Evolutionary conservation across 2,329 filamentous ascomycete species (phyloP).

Genomic region (Fusarium sp.): DNA sequence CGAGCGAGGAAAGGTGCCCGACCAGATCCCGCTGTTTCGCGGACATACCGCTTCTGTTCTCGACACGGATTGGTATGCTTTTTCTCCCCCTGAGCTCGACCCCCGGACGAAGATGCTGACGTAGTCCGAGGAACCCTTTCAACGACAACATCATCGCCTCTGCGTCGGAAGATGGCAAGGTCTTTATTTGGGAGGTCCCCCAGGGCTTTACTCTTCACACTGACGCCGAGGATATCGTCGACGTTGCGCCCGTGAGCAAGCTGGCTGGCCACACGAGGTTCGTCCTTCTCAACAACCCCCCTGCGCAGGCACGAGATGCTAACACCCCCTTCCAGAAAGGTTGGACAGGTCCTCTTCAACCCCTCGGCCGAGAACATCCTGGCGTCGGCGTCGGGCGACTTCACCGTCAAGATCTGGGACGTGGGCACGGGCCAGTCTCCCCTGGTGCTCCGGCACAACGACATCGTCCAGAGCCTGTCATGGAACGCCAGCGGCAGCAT

Average conservation of each 20-base stretch:
- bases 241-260: slow-evolving; percentile 84
- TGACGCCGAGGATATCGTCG: slow-evolving; percentile 84
- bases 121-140: slow-evolving; percentile 82
- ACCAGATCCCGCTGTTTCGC: slow-evolving; percentile 93
- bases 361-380: slow-evolving; percentile 95
- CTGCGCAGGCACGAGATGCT: slow-evolving; percentile 17
- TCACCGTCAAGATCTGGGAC: slow-evolving; percentile 96
- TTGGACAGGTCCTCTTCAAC: slow-evolving; percentile 98
- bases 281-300: slow-evolving; percentile 36
- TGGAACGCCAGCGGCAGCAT: slow-evolving; percentile 93
- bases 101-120: slow-evolving; percentile 30
- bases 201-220: slow-evolving; percentile 86
- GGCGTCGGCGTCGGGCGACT: slow-evolving; percentile 94
- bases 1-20: slow-evolving; percentile 90
- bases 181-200: slow-evolving; percentile 96
- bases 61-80: slow-evolving; percentile 91
- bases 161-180: slow-evolving; percentile 95
- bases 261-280: slow-evolving; percentile 89
- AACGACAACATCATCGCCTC: slow-evolving; percentile 94
- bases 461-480: slow-evolving; percentile 94
- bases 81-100: slow-evolving; percentile 8
- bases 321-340: slow-evolving; percentile 74
- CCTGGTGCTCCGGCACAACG: slow-evolving; percentile 83
- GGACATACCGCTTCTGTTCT: slow-evolving; percentile 96
- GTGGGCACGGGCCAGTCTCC: slow-evolving; percentile 80